Percentiles rank a stretch among this genome's conserved stretches.
phyloP scores from a whole-genome alignment of 345 rosid species.

The Euclidium syriacum region DNA sequence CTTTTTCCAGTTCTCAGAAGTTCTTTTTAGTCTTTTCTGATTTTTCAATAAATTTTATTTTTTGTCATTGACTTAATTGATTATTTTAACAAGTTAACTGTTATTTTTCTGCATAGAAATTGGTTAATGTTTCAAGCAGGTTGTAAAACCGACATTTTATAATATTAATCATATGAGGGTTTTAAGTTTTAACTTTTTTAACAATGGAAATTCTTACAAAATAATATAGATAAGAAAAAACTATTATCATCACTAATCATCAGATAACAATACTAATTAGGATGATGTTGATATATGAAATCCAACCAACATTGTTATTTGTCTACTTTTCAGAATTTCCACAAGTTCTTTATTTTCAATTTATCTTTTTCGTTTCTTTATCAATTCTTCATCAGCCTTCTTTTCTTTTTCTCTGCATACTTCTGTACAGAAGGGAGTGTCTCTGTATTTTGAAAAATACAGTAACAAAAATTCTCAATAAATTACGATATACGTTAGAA shows the following conservation, averaged over 20 bases:
- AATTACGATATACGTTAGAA: not conserved
- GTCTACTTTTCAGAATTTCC: not conserved
- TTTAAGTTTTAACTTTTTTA: not conserved
- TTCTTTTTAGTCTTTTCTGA: no score
- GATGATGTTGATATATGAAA: not conserved
- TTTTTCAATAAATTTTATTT: no score
- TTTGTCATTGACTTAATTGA: no score
- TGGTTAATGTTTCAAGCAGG: no score
- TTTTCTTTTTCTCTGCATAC: conserved; percentile 13
- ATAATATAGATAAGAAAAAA: not conserved
- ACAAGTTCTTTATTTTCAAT: not conserved
- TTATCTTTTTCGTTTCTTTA: not conserved
- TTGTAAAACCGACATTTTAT: no score
- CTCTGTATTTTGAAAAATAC: not conserved
- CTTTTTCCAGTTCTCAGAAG: no score
- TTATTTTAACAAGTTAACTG: no score
- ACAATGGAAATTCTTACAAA: not conserved
- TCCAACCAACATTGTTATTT: not conserved
- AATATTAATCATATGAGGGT: not conserved
- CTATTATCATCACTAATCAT: not conserved
- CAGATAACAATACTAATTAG: not conserved
- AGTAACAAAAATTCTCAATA: not conserved
- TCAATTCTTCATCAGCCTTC: not conserved
- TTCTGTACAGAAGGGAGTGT: conserved; percentile 13
- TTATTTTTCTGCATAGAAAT: no score